Conservation (phyloP, 2,329 filamentous ascomycete species). For the Colletotrichum plurivorum region DNA sequence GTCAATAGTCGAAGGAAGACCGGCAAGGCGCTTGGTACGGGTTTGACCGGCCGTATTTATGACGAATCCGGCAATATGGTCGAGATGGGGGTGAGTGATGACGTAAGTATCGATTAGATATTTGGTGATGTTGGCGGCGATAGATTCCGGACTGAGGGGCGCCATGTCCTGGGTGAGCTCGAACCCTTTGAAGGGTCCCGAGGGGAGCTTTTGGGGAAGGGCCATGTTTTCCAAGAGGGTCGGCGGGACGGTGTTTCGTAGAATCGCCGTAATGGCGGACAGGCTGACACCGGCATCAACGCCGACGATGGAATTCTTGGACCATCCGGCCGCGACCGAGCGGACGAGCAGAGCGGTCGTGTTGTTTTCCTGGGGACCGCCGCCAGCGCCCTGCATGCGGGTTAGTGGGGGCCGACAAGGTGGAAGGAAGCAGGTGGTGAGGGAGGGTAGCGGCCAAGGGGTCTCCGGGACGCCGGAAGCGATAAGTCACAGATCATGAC, state of each 20-base stretch:
- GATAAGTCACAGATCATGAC: neutral
- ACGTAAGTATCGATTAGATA: conserved; percentile 89
- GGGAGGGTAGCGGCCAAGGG: neutral
- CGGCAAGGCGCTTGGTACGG: conserved; percentile 87
- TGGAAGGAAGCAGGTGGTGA: neutral
- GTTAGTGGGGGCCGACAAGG: conserved; percentile 22
- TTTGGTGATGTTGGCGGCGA: conserved; percentile 84
- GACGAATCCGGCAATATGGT: conserved; percentile 92
- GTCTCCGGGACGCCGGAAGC: neutral
- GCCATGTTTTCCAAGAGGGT: conserved; percentile 53
- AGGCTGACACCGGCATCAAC: conserved; percentile 95
- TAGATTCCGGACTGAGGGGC: conserved; percentile 66
- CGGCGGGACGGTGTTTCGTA: conserved; percentile 69
- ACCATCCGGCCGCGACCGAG: conserved; percentile 84
- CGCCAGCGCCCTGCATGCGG: conserved; percentile 80
- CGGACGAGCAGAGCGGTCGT: conserved; percentile 92
- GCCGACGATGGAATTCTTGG: conserved; percentile 86
- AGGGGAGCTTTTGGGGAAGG: conserved; percentile 69
- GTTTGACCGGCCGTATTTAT: conserved; percentile 92
- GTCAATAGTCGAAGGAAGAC: conserved; percentile 88
- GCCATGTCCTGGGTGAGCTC: conserved; percentile 76
- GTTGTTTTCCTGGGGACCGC: conserved; percentile 91
- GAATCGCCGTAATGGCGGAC: conserved; percentile 84
- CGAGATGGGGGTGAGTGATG: conserved; percentile 97
- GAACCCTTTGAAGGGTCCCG: conserved; percentile 86